Percentiles rank a stretch among this genome's conserved stretches.
Conservation (phyloP, 495 filamentous ascomycete genomes). For the Penicillium silybi region DNA sequence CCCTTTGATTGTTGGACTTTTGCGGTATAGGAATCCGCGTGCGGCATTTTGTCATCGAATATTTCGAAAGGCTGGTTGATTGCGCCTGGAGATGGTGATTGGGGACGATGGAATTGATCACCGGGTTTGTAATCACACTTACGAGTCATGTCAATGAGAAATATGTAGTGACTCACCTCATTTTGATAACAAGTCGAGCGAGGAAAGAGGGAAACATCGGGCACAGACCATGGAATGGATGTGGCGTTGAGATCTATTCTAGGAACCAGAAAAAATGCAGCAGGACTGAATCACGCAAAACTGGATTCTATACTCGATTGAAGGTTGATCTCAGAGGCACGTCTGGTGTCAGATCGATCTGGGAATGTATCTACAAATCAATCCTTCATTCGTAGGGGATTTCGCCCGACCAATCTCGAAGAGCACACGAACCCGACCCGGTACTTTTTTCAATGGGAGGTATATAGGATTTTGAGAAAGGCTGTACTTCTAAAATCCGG, state of each 20-base stretch:
- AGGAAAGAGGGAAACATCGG: too few relatives aligned
- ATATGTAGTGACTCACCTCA: too few relatives aligned
- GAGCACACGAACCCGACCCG: not conserved
- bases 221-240: not conserved
- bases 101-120: not conserved
- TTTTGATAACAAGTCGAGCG: too few relatives aligned
- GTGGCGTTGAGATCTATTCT: not conserved
- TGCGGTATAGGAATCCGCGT: not conserved
- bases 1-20: too few relatives aligned
- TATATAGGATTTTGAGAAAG: not conserved
- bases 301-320: not conserved
- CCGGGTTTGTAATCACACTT: not conserved
- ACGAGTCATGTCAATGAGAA: not conserved
- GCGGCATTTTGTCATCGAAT: not conserved
- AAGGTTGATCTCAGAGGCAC: not conserved
- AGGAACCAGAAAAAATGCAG: not conserved
- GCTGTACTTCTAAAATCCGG: not conserved
- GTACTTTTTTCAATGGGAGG: not conserved
- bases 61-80: not conserved
- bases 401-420: not conserved
- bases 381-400: not conserved
- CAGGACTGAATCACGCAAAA: too few relatives aligned
- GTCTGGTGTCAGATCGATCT: not conserved
- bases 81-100: not conserved
- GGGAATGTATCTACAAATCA: not conserved